Conservation (phyloP, 2,329 filamentous ascomycete species). For the Apiospora saccharicola region DNA sequence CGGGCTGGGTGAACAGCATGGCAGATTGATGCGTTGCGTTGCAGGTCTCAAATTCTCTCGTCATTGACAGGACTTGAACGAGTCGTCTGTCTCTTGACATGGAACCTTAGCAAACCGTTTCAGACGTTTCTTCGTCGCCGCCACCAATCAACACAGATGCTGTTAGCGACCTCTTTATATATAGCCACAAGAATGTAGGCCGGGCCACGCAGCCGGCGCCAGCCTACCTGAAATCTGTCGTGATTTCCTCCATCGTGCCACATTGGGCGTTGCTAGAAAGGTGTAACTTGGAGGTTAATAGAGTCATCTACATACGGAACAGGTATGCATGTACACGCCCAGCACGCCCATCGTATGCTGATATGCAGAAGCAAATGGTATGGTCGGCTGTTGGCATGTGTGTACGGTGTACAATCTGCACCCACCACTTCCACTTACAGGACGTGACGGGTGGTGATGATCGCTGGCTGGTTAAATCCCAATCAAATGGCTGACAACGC, state of each 20-base stretch:
- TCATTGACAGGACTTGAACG: slow-evolving; percentile 20
- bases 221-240: background rate
- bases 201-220: background rate
- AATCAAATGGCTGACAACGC: slow-evolving; percentile 28
- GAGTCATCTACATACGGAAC: background rate
- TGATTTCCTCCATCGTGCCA: background rate
- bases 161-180: slow-evolving; percentile 3
- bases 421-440: background rate
- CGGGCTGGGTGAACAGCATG: slow-evolving; percentile 6
- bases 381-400: background rate
- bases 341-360: background rate
- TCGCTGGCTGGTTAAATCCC: slow-evolving; percentile 17
- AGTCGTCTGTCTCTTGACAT: slow-evolving; percentile 16
- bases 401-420: too few relatives aligned
- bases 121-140: slow-evolving; percentile 19
- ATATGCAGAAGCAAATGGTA: background rate
- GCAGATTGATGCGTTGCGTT: slow-evolving; percentile 14
- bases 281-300: background rate
- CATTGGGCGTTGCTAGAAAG: background rate
- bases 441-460: slow-evolving; percentile 12
- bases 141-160: slow-evolving; percentile 11
- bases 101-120: slow-evolving; percentile 13
- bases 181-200: slow-evolving; percentile 13
- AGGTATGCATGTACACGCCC: background rate
- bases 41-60: background rate